These are phyloP conservation scores for Gaertneriomyces semiglobifer DNA, from an alignment of 192 early-diverging fungal species.

Conservation along the genomic window DNA sequence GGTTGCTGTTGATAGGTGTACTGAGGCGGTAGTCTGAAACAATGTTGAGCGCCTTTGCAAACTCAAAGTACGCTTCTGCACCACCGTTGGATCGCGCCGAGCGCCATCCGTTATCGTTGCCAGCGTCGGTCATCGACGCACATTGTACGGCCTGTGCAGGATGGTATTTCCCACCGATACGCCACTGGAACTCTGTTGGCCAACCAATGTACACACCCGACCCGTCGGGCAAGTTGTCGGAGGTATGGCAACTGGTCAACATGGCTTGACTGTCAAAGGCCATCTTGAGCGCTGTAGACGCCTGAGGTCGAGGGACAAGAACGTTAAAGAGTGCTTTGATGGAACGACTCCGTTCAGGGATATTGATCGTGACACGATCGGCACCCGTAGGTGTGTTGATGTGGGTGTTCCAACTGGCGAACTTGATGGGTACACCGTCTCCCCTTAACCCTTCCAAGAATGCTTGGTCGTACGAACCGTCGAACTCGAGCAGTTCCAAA, in stretches of 20 bases:
- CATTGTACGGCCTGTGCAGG: neutral
- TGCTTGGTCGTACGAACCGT: neutral
- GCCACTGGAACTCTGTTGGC: neutral
- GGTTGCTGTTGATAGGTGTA: neutral
- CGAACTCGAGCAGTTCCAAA: slow-evolving; percentile 1
- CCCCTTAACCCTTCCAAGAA: neutral
- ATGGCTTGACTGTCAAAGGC: neutral
- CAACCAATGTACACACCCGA: no score
- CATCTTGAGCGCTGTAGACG: neutral
- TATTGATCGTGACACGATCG: no score
- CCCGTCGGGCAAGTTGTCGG: no score
- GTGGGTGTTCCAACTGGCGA: no score
- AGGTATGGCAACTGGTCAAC: no score
- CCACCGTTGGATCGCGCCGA: neutral
- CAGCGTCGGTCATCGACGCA: no score
- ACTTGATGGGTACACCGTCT: no score
- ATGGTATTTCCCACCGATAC: neutral
- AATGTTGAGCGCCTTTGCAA: neutral
- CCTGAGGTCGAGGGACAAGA: no score
- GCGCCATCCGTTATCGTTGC: no score
- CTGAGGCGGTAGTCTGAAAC: neutral
- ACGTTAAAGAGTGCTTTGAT: neutral
- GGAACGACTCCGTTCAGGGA: slow-evolving; percentile 2
- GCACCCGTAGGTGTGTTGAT: no score
- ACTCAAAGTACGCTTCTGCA: neutral